Percentiles rank a stretch among this genome's conserved stretches.
Evolutionary conservation across 192 early-diverging fungal species (phyloP).

Genomic region (Linnemannia zychae): DNA sequence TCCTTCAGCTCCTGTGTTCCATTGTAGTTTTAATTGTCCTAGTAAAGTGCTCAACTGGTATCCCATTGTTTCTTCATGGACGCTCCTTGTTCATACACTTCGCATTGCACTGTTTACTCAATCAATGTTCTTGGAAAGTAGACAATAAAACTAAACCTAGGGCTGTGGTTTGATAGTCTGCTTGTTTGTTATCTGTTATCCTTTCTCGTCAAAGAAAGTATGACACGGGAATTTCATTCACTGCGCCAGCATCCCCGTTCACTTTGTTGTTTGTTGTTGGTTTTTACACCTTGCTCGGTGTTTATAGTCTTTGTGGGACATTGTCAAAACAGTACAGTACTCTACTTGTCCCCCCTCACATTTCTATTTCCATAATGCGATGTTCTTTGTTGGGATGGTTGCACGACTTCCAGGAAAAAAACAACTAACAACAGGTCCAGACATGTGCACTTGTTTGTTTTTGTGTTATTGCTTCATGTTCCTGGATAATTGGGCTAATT

Average conservation of each 20-base stretch:
- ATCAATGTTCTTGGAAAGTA: background rate
- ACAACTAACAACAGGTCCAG: background rate
- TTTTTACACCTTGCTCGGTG: background rate
- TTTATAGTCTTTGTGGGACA: background rate
- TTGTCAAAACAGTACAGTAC: background rate
- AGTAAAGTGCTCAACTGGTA: background rate
- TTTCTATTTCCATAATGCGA: no score
- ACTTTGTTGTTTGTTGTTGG: background rate
- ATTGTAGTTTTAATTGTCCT: background rate
- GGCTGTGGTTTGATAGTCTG: background rate
- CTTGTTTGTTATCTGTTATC: background rate
- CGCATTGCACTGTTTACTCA: background rate
- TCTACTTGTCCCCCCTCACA: background rate
- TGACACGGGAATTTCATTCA: background rate
- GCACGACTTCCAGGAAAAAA: background rate
- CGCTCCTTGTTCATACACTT: no score
- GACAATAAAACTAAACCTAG: background rate
- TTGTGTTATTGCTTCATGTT: background rate
- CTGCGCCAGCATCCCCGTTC: background rate
- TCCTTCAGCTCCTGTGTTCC: no score
- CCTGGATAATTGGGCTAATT: slow-evolving; percentile 8
- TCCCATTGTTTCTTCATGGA: background rate
- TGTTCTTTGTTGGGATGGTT: slow-evolving; percentile 8
- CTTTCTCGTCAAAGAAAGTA: background rate
- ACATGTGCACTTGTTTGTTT: background rate